These are phyloP conservation scores for Phytophthora palmivora DNA, from an alignment of 352 stramenopile species.

Conservation along the genomic window DNA sequence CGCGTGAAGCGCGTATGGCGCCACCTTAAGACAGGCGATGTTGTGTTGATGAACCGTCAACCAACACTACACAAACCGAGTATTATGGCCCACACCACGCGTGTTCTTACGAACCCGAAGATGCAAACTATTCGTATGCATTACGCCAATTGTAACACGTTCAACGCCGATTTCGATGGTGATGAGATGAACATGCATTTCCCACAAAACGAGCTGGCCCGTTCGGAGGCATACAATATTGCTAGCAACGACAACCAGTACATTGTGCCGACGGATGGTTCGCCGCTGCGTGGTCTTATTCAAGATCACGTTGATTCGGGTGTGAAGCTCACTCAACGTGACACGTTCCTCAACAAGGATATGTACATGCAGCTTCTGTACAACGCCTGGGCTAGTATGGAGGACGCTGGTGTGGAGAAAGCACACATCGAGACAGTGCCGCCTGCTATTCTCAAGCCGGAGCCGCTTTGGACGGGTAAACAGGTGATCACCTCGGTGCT, in stretches of 20 bases:
- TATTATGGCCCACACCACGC: slow-evolving; percentile 99
- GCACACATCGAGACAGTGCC: slow-evolving; percentile 95
- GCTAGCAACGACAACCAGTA: slow-evolving; percentile 98
- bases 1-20: slow-evolving; percentile 97
- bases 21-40: slow-evolving; percentile 98
- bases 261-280: slow-evolving; percentile 97
- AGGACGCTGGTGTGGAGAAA: slow-evolving; percentile 89
- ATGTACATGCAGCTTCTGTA: slow-evolving; percentile 99
- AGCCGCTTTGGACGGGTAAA: slow-evolving; percentile 98
- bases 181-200: slow-evolving; percentile 99
- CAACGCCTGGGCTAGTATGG: slow-evolving; percentile 95
- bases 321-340: slow-evolving; percentile 98
- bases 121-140: slow-evolving; percentile 99
- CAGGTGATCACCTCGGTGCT: slow-evolving; percentile 98
- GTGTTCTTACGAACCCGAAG: slow-evolving; percentile 95
- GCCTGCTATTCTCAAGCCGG: slow-evolving; percentile 98
- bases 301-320: slow-evolving; percentile 99
- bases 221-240: slow-evolving; percentile 98
- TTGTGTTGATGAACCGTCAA: slow-evolving; percentile 99
- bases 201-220: slow-evolving; percentile 98
- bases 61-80: slow-evolving; percentile 99
- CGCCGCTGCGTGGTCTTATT: slow-evolving; percentile 98
- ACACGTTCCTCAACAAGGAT: slow-evolving; percentile 98
- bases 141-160: slow-evolving; percentile 99
- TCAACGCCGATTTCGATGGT: slow-evolving; percentile 99